Percentiles rank a stretch among this genome's conserved stretches.
Conservation (phyloP, 139 green algal genomes). For the Pleodorina starrii region DNA sequence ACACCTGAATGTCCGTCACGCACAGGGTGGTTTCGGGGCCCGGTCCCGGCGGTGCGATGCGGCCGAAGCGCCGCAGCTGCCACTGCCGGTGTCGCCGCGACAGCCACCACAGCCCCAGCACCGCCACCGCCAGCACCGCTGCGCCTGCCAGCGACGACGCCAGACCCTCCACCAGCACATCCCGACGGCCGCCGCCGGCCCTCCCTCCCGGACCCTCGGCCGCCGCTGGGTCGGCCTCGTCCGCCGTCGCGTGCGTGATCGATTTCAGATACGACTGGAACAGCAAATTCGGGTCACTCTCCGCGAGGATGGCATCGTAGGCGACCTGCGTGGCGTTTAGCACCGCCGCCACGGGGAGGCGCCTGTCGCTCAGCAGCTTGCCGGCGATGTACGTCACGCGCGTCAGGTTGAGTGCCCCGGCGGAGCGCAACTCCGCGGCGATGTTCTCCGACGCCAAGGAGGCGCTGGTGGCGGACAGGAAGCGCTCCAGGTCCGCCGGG, state of each 20-base stretch:
- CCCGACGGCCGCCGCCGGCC: background rate
- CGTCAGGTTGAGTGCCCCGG: background rate
- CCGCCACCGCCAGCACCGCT: background rate
- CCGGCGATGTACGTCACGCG: background rate
- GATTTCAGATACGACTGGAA: background rate
- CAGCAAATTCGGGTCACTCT: background rate
- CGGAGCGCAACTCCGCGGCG: background rate
- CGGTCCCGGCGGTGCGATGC: background rate
- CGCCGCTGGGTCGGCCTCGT: background rate
- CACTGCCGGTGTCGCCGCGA: background rate
- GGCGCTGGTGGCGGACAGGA: background rate
- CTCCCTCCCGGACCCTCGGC: background rate
- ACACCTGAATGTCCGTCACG: conserved; percentile 52
- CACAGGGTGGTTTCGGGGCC: conserved; percentile 45
- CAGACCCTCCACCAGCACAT: background rate
- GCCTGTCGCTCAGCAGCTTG: background rate
- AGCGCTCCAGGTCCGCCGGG: background rate
- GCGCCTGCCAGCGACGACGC: background rate
- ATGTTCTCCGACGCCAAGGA: conserved; percentile 3
- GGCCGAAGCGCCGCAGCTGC: background rate
- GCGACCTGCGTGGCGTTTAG: background rate
- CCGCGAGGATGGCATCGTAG: background rate
- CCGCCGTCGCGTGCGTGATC: background rate
- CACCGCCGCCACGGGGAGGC: background rate
- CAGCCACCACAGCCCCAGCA: background rate